phyloP scores from a whole-genome alignment of 2,329 filamentous ascomycete species.

The Talaromyces sp. region DNA sequence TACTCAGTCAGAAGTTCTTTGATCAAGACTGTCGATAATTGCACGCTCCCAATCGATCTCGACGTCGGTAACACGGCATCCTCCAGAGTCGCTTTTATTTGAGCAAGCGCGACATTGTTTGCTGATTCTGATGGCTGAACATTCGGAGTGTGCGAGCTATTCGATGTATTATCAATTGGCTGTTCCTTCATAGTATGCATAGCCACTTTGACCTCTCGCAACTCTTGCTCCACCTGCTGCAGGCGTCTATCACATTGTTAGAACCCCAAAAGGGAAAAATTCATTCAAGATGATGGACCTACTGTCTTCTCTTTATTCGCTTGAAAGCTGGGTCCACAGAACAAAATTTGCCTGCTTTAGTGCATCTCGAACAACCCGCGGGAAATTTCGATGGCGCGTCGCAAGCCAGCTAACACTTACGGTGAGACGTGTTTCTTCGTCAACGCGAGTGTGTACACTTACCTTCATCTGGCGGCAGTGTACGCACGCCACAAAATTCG shows the following conservation, averaged over 20 bases:
- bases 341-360: conserved; percentile 14
- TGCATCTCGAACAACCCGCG: conserved; percentile 16
- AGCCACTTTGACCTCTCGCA: conserved; percentile 2
- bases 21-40: not conserved
- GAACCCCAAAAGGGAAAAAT: not conserved
- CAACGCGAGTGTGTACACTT: not conserved
- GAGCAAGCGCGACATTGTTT: not conserved
- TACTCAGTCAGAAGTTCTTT: conserved; percentile 12
- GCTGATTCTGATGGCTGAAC: not conserved
- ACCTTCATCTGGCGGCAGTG: conserved; percentile 21
- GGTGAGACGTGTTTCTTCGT: not conserved
- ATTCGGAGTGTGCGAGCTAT: not conserved
- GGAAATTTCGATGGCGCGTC: conserved; percentile 13
- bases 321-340: conserved; percentile 9
- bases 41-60: conserved; percentile 10
- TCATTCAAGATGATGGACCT: not conserved
- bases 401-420: conserved; percentile 11
- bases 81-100: not conserved
- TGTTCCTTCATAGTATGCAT: not conserved
- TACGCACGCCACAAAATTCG: conserved; percentile 17
- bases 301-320: conserved; percentile 14
- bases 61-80: not conserved
- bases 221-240: conserved; percentile 11
- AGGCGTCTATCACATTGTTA: not conserved
- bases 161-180: not conserved